Conservation (phyloP, 1,284 basidiomycete genomes). For the Neotropicomus parvogracilis region DNA sequence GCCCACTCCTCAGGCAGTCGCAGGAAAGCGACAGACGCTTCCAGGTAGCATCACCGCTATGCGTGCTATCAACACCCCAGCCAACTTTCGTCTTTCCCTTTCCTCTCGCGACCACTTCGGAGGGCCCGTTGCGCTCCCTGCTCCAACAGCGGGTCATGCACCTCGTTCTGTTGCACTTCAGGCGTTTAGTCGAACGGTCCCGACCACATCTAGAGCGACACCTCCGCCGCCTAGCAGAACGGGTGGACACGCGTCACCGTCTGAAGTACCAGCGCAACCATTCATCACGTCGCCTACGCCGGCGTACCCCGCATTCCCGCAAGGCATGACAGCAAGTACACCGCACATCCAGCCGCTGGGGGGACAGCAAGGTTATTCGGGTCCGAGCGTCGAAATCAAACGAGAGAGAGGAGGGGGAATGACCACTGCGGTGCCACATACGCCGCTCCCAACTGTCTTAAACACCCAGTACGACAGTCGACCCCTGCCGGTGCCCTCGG, state of each 20-base stretch:
- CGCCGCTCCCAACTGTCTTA: conserved; percentile 52
- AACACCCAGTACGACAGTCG: conserved; percentile 30
- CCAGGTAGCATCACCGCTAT: conserved; percentile 35
- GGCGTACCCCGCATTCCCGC: conserved; percentile 66
- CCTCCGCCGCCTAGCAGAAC: conserved; percentile 21
- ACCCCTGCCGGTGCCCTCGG: conserved; percentile 32
- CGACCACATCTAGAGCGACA: conserved; percentile 46
- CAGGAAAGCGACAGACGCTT: conserved; percentile 60
- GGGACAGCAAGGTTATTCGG: conserved; percentile 43
- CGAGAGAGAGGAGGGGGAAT: conserved; percentile 46
- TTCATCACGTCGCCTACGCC: conserved; percentile 53
- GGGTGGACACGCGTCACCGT: neutral
- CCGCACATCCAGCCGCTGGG: conserved; percentile 54
- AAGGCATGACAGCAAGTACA: conserved; percentile 44
- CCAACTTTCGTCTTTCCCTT: conserved; percentile 31
- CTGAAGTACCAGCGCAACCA: conserved; percentile 17
- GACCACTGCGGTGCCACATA: conserved; percentile 41
- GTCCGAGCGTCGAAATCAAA: conserved; percentile 61
- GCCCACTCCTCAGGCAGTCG: conserved; percentile 38
- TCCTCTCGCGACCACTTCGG: conserved; percentile 31
- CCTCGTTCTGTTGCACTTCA: conserved; percentile 41
- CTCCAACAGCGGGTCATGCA: conserved; percentile 21
- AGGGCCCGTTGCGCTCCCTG: conserved; percentile 11
- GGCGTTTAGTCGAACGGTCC: conserved; percentile 41
- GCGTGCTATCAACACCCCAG: conserved; percentile 40